Evolutionary conservation across 352 stramenopile species (phyloP).

Genomic region (Aphanomyces euteiches): DNA sequence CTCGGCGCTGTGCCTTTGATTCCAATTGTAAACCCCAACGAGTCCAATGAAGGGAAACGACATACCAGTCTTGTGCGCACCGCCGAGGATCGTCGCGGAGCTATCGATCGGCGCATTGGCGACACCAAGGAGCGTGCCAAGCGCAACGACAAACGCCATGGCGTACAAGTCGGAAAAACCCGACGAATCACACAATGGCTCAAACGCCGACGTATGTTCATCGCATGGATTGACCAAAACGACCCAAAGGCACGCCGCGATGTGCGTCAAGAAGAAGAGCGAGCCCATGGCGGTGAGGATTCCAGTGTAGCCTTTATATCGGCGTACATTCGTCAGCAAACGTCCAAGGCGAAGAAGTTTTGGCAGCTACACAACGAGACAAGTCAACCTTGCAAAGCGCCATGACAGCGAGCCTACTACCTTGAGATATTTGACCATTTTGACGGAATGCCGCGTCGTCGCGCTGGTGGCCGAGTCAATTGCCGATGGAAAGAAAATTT

Average conservation of each 20-base stretch:
- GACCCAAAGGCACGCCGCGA: constrained; percentile 57
- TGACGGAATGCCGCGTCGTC: constrained; percentile 64
- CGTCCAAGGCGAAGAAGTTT: constrained; percentile 53
- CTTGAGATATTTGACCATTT: constrained; percentile 74
- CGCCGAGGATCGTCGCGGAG: constrained; percentile 48
- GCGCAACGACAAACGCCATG: constrained; percentile 53
- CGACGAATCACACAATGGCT: constrained; percentile 36
- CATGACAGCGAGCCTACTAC: background rate
- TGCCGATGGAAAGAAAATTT: constrained; percentile 40
- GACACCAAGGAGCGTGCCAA: constrained; percentile 51
- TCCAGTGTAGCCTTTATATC: constrained; percentile 59
- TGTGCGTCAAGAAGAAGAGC: constrained; percentile 51
- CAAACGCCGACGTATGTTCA: constrained; percentile 30
- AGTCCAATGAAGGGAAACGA: background rate
- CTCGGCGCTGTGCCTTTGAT: constrained; percentile 11
- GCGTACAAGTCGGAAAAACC: constrained; percentile 51
- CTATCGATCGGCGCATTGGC: constrained; percentile 47
- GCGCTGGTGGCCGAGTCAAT: constrained; percentile 34
- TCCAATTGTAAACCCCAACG: background rate
- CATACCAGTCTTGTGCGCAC: constrained; percentile 36
- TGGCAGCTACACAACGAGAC: constrained; percentile 34
- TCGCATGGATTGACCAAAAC: constrained; percentile 46
- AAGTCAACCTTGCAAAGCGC: background rate
- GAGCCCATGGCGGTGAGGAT: constrained; percentile 49
- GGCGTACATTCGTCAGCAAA: constrained; percentile 54